A percentile compares a stretch with the other conserved stretches of the same genome.
Conservation (phyloP, 2,329 filamentous ascomycete genomes). For the Xylaria sp. region DNA sequence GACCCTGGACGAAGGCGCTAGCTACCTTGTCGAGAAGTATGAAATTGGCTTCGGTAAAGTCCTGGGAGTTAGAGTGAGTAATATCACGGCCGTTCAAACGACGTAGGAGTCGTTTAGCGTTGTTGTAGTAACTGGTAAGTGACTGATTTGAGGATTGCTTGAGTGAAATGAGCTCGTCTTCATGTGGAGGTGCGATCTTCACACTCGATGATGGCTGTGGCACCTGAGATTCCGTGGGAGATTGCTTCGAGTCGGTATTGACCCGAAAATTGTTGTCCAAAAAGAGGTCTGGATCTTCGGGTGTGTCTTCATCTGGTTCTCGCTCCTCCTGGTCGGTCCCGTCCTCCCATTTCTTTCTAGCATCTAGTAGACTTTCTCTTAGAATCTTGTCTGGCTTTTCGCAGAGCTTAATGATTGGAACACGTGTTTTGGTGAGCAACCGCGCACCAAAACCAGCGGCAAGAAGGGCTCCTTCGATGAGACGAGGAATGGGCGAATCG, state of each 20-base stretch:
- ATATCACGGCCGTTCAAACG: slow-evolving; percentile 62
- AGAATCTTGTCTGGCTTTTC: slow-evolving; percentile 73
- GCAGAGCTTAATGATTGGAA: slow-evolving; percentile 90
- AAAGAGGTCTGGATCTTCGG: slow-evolving; percentile 43
- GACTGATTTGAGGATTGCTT: slow-evolving; percentile 56
- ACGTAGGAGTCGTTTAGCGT: slow-evolving; percentile 61
- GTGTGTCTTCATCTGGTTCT: slow-evolving; percentile 51
- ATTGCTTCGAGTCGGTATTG: slow-evolving; percentile 20
- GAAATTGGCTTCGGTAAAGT: slow-evolving; percentile 58
- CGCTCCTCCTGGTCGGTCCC: slow-evolving; percentile 57
- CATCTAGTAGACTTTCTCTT: slow-evolving; percentile 68
- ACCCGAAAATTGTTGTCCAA: slow-evolving; percentile 10
- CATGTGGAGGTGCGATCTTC: slow-evolving; percentile 18
- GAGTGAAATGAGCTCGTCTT: slow-evolving; percentile 47
- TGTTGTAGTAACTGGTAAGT: slow-evolving; percentile 58
- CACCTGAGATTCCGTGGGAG: slow-evolving; percentile 15
- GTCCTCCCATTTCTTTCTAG: slow-evolving; percentile 77
- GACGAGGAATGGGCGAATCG: slow-evolving; percentile 73
- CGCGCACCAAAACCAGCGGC: slow-evolving; percentile 78
- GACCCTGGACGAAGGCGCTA: slow-evolving; percentile 64
- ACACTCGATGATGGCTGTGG: slow-evolving; percentile 20
- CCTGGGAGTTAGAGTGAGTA: slow-evolving; percentile 57
- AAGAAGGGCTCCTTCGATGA: slow-evolving; percentile 80
- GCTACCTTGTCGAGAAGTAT: slow-evolving; percentile 62
- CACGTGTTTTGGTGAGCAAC: slow-evolving; percentile 79